A percentile compares a stretch with the other conserved stretches of the same genome.
Conservation (phyloP, 257 asterid species). For the Penstemon davidsonii region DNA sequence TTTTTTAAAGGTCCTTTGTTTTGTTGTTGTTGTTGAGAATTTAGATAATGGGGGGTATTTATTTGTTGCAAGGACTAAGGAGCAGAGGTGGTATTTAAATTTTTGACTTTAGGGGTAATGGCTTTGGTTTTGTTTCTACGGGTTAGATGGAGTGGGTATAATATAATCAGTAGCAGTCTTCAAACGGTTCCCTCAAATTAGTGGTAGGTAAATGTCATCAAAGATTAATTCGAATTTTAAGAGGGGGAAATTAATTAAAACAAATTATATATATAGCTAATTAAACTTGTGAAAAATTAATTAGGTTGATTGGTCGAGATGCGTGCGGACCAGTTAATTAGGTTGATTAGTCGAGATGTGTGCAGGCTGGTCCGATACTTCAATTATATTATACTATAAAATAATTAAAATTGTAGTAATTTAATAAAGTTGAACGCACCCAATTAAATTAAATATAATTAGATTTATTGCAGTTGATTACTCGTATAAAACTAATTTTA, state of each 20-base stretch:
- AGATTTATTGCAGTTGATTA: too few relatives aligned
- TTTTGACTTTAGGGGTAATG: slow-evolving; percentile 29
- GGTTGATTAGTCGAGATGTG: too few relatives aligned
- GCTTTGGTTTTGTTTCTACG: slow-evolving; percentile 28
- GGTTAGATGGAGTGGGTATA: slow-evolving; percentile 52
- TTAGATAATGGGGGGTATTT: slow-evolving; percentile 18
- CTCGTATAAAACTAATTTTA: too few relatives aligned
- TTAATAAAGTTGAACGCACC: too few relatives aligned
- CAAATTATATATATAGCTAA: background rate
- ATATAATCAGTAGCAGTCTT: background rate
- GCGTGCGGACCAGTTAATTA: too few relatives aligned
- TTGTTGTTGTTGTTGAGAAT: background rate
- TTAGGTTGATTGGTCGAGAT: too few relatives aligned
- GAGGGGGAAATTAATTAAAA: background rate
- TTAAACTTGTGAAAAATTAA: too few relatives aligned
- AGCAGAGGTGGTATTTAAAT: slow-evolving; percentile 11
- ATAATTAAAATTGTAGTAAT: too few relatives aligned
- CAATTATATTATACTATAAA: too few relatives aligned
- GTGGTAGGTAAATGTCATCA: slow-evolving; percentile 32
- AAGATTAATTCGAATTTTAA: background rate
- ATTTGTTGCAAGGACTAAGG: slow-evolving; percentile 17
- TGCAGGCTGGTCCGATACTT: too few relatives aligned
- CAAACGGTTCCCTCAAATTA: slow-evolving; percentile 26
- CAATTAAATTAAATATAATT: too few relatives aligned
- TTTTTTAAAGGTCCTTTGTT: background rate